Evolutionary conservation across 345 rosid species (phyloP).

Genomic region (Mercurialis annua): DNA sequence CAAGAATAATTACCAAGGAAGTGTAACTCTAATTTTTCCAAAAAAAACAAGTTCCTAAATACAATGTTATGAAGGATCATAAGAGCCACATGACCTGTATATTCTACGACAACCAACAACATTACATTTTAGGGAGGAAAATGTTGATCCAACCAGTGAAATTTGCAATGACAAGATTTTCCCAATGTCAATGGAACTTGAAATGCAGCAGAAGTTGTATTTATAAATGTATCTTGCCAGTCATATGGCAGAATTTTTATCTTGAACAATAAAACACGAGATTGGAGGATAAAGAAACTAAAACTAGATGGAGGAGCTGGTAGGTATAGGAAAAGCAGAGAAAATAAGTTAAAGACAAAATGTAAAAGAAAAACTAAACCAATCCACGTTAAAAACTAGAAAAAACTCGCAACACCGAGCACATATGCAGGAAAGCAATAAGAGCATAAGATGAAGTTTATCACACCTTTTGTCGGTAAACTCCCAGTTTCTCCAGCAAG

Average conservation of each 20-base stretch:
- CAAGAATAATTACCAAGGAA: background rate
- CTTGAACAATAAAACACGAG: background rate
- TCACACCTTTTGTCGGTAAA: conserved; percentile 24
- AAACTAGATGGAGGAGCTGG: background rate
- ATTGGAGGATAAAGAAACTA: background rate
- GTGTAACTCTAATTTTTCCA: background rate
- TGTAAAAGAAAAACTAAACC: background rate
- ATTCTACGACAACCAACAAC: background rate
- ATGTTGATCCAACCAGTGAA: background rate
- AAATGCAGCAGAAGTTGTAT: background rate
- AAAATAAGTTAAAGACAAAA: background rate
- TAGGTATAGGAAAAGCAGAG: background rate
- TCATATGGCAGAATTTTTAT: background rate
- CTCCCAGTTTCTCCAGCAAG: conserved; percentile 18
- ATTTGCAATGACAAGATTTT: background rate
- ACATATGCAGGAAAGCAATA: background rate
- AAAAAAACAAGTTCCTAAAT: background rate
- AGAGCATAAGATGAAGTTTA: background rate
- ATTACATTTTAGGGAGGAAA: background rate
- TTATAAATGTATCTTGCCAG: background rate
- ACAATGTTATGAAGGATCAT: background rate
- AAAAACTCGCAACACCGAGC: background rate
- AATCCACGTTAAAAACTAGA: background rate
- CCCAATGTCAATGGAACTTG: background rate
- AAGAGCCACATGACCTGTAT: background rate